These are phyloP conservation scores for Russula earlei DNA, from an alignment of 768 basidiomycete species.

Conservation along the genomic window DNA sequence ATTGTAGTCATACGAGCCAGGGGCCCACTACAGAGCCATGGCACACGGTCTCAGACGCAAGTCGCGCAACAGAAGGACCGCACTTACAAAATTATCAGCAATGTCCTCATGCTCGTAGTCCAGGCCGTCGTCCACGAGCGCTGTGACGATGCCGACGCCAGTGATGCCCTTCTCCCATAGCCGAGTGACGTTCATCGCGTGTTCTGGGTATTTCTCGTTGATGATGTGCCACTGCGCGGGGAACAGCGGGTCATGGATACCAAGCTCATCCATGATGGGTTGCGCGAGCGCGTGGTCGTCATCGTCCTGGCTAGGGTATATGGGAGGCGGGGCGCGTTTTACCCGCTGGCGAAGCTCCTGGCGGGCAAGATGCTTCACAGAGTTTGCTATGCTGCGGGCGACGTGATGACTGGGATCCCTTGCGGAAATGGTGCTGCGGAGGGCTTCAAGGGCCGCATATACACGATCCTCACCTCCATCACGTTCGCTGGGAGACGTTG, in stretches of 20 bases:
- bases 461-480: slow-evolving; percentile 35
- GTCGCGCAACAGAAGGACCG: neutral
- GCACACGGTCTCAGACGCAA: neutral
- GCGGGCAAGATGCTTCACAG: slow-evolving; percentile 50
- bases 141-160: slow-evolving; percentile 77
- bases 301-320: slow-evolving; percentile 26
- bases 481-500: slow-evolving; percentile 25
- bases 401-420: slow-evolving; percentile 28
- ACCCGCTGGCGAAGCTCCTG: slow-evolving; percentile 59
- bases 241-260: slow-evolving; percentile 77
- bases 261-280: slow-evolving; percentile 48
- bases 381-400: slow-evolving; percentile 39
- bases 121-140: slow-evolving; percentile 91
- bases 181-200: slow-evolving; percentile 87
- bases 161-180: slow-evolving; percentile 89
- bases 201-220: slow-evolving; percentile 72
- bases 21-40: slow-evolving; percentile 50
- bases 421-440: slow-evolving; percentile 36
- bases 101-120: slow-evolving; percentile 87
- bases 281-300: slow-evolving; percentile 31
- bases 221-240: slow-evolving; percentile 88
- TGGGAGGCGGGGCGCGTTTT: slow-evolving; percentile 66
- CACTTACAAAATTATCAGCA: slow-evolving; percentile 81
- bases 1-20: slow-evolving; percentile 93
- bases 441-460: slow-evolving; percentile 37